Base-by-base conservation (phyloP, 345 rosid species). In the Moricandia arvensis region DNA sequence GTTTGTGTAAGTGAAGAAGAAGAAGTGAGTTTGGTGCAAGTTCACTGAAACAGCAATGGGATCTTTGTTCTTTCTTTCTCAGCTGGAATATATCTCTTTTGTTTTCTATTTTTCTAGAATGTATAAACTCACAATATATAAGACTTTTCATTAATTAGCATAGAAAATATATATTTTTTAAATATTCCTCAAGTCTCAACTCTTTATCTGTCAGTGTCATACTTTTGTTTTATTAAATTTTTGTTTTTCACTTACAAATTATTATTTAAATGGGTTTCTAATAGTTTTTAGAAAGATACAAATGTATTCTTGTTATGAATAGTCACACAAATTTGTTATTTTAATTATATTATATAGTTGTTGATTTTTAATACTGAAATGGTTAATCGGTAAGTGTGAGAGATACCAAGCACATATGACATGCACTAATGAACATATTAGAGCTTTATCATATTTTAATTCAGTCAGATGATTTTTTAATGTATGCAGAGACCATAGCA, bases 11-110 rank as follows among this genome's bases (percentile, higher is more conserved):
- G 16, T 37, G 33, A 64, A 66, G 57, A 49, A 12, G 67, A 59
- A 66, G 72, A 54, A 27, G 68, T 60, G 69, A 76, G 72, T 64
- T 78, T 71, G 73, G 81, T 78, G 77, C 59, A 72, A 66, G 80
- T 57, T 71, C 73, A 26, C 26, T 49, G 58, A 67, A 43, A 66
- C 35, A 78, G 8, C 26, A 49, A 66, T 59, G 49, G 66, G 41
- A 72, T 78, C 49, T 59, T 71, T 71, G 63, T 71, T 59, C 41
- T 55, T 33, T 17, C 7, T 30, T 38, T 63, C 24, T 63, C 24
- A 69, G 64, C 64, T 71, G 66, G 71, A 71, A n/a, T 64, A 71
- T 49, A 72, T 78, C 27, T 72, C 57, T 66, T 66, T 67, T 59
- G 7, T 47, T 70, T 57, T 58, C 0, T 65, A 13, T 71, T 57